Percentiles rank a stretch among this genome's conserved stretches.
Conservation (phyloP, 129 eudicot genomes). For the Gnaphalium uliginosum region DNA sequence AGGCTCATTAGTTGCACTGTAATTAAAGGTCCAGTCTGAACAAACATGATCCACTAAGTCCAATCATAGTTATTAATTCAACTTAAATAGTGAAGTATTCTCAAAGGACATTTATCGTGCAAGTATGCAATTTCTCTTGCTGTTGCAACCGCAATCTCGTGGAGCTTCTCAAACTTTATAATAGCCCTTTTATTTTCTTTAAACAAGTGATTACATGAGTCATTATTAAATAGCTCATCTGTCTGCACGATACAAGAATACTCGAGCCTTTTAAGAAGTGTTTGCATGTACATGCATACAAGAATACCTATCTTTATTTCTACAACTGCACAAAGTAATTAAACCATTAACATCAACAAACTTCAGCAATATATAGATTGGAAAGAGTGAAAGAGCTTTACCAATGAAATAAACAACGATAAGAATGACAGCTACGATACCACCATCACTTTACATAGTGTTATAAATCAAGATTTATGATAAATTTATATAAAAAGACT, state of each 20-base stretch:
- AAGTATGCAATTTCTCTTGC: constrained; percentile 7
- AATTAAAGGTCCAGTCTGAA: not conserved
- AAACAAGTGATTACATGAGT: constrained; percentile 4
- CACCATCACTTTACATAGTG: not conserved
- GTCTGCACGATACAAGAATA: not conserved
- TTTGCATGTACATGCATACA: not conserved
- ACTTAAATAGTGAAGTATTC: not conserved
- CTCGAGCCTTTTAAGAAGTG: not conserved
- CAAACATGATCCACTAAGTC: not conserved
- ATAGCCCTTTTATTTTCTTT: not conserved
- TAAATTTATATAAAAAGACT: not conserved
- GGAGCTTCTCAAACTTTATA: constrained; percentile 22
- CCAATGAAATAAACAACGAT: not conserved
- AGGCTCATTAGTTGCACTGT: not conserved
- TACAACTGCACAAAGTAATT: not conserved
- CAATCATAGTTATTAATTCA: no score
- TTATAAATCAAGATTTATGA: no score
- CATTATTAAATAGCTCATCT: not conserved
- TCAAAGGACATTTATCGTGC: constrained; percentile 15
- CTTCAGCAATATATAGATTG: not conserved
- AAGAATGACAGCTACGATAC: not conserved
- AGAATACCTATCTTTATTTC: not conserved
- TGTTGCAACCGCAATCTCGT: constrained; percentile 13
- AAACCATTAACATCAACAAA: not conserved
- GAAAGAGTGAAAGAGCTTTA: not conserved